Conservation (phyloP, 73 alveolate species). For the Uronychia binucleata region DNA sequence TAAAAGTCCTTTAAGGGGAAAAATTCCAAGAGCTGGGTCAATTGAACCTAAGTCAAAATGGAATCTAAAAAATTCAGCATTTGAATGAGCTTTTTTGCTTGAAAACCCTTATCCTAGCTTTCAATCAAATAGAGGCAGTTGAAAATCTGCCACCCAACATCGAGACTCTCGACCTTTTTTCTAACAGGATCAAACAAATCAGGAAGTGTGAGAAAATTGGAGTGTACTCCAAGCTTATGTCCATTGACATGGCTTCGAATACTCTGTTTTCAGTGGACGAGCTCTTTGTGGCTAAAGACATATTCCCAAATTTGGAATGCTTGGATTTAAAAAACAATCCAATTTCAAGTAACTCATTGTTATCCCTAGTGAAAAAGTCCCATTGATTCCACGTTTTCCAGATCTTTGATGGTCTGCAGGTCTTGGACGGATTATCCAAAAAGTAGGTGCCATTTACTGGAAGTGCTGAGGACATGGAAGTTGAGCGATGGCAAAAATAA, state of each 20-base stretch:
- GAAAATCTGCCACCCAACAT: constrained; percentile 84
- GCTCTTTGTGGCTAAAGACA: not conserved
- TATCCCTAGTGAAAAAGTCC: constrained; percentile 45
- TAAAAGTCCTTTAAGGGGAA: constrained; percentile 17
- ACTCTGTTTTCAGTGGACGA: not conserved
- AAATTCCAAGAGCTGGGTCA: constrained; percentile 63
- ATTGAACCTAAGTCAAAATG: constrained; percentile 86
- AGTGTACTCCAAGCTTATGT: too few species aligned
- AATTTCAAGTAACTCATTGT: not conserved
- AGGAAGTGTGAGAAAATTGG: constrained; percentile 5
- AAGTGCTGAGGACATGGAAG: not conserved
- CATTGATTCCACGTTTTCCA: constrained; percentile 4
- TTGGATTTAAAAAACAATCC: not conserved
- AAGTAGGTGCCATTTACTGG: not conserved
- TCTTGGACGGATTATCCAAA: not conserved
- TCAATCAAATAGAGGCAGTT: constrained; percentile 85
- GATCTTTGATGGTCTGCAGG: constrained; percentile 3
- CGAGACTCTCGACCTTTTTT: constrained; percentile 79
- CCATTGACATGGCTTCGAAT: not conserved
- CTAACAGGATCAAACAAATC: constrained; percentile 80
- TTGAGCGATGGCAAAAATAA: not conserved
- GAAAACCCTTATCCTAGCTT: constrained; percentile 81
- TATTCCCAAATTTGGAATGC: not conserved
- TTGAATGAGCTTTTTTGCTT: constrained; percentile 77
- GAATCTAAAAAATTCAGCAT: constrained; percentile 79